Evolutionary conservation across 805 yeast genomes (phyloP), one percentile per base, ranked within the genome.

Genomic region (Starmerella etchellsii): DNA sequence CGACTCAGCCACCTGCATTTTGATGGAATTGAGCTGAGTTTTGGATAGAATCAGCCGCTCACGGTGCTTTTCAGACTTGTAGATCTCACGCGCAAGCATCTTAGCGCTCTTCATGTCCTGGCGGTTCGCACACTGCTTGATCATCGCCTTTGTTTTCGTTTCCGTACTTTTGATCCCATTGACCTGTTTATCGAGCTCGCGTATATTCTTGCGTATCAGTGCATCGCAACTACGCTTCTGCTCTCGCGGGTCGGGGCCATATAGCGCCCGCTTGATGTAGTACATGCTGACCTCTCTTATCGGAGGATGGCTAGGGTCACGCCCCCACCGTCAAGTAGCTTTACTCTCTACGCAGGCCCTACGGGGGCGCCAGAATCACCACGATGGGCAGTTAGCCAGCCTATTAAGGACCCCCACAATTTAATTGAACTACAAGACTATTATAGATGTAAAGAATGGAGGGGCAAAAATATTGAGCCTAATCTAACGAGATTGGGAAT

Each of bases 191-290:
- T 91, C 96, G 28, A 88, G 62, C 54, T 80, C 87, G 34, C 97
- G 68, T 46, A 78, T 76, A 60, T 87, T 91, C 62, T 79, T 81
- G 43, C 97, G 76, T 31, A 88, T 70, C 18, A 84, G 68, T 29
- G 74, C 67, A 54, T 81, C 87, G 51, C 94, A 81, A 50, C 75
- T 79, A 41, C 91, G 64, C 69, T 73, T 76, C 74, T 67, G 74
- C 49, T 62, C 97, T 54, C 79, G 78, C 31, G 96, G 95, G 56
- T 87, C 95, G 0, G 97, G 96, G 0, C 98, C 98, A 80, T 93
- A 88, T 29, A 88, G 78, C 3, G 87, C 81, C 57, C 78, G 77
- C 63, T 83, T 87, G 26, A 88, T 59, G 58, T 69, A 79, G 56
- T 88, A 84, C 97, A 88, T 88, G 25, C 25, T 23, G 7, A 10